These are phyloP conservation scores for Penicillium canariense DNA, from an alignment of 495 filamentous ascomycete genomes.

Conservation along the genomic window DNA sequence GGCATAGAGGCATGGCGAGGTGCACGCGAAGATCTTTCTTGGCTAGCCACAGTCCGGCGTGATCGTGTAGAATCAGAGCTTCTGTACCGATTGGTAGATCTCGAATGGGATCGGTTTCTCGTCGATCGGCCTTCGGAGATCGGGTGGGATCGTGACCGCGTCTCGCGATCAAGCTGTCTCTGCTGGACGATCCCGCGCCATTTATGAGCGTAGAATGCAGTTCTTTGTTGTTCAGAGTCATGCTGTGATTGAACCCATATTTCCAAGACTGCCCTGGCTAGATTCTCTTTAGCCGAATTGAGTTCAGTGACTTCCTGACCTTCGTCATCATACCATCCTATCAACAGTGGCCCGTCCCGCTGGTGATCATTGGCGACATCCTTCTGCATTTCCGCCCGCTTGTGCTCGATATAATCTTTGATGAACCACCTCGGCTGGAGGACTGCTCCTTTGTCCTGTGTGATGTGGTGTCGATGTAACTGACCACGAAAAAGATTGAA, in stretches of 20 bases:
- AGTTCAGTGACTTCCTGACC: slow-evolving; percentile 2
- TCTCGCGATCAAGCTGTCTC: slow-evolving; percentile 4
- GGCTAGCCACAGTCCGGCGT: neutral
- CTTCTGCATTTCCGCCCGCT: neutral
- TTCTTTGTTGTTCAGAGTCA: neutral
- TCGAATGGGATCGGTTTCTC: neutral
- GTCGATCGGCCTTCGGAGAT: neutral
- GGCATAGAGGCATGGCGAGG: neutral
- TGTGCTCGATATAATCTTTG: slow-evolving; percentile 3
- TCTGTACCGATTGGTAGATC: neutral
- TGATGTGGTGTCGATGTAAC: neutral
- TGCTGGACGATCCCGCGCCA: slow-evolving; percentile 1
- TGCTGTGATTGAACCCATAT: neutral
- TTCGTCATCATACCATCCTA: slow-evolving; percentile 10
- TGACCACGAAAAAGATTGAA: neutral
- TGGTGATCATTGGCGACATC: neutral
- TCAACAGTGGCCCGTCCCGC: neutral
- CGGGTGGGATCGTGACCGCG: neutral
- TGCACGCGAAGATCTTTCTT: neutral
- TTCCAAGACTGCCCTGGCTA: slow-evolving; percentile 1
- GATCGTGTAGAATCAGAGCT: neutral
- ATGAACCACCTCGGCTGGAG: slow-evolving; percentile 5
- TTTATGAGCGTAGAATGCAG: slow-evolving; percentile 4
- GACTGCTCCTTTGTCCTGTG: neutral
- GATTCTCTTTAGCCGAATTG: neutral